Evolutionary conservation across 2,329 filamentous ascomycete species (phyloP).

Genomic region (Camptophora hylomeconis): DNA sequence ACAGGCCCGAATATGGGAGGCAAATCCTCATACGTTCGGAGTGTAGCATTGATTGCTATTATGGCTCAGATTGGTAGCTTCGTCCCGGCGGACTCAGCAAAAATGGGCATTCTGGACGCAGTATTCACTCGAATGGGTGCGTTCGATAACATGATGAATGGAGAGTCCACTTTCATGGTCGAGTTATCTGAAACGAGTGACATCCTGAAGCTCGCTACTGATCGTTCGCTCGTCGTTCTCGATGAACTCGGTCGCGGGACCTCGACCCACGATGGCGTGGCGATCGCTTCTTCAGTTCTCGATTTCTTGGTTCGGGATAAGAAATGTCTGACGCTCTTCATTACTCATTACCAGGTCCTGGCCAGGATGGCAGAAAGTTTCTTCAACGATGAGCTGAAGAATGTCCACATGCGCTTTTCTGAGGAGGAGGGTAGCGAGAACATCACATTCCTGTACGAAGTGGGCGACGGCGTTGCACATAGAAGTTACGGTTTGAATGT

Average conservation of each 20-base stretch:
- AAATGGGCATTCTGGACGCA: constrained; percentile 73
- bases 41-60: constrained; percentile 79
- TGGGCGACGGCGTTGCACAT: constrained; percentile 82
- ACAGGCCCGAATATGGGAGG: constrained; percentile 99
- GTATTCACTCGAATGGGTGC: constrained; percentile 95
- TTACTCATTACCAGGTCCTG: constrained; percentile 92
- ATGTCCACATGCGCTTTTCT: constrained; percentile 90
- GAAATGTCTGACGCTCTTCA: constrained; percentile 75
- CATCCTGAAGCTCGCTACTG: constrained; percentile 79
- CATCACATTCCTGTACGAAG: constrained; percentile 89
- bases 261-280: constrained; percentile 87
- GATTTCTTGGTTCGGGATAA: constrained; percentile 67
- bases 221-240: constrained; percentile 73
- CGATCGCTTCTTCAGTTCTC: constrained; percentile 85
- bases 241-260: constrained; percentile 93
- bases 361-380: constrained; percentile 60
- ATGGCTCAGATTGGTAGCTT: constrained; percentile 93
- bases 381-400: constrained; percentile 51
- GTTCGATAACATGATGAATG: constrained; percentile 87
- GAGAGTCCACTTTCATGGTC: constrained; percentile 96
- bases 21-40: constrained; percentile 93
- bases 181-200: constrained; percentile 85
- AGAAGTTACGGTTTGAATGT: constrained; percentile 91
- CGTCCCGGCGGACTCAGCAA: constrained; percentile 65
- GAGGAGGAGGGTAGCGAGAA: constrained; percentile 47